Evolutionary conservation across 345 rosid genomes (phyloP), one percentile per base, ranked within the genome.

Genomic region (Citrus reticulata): DNA sequence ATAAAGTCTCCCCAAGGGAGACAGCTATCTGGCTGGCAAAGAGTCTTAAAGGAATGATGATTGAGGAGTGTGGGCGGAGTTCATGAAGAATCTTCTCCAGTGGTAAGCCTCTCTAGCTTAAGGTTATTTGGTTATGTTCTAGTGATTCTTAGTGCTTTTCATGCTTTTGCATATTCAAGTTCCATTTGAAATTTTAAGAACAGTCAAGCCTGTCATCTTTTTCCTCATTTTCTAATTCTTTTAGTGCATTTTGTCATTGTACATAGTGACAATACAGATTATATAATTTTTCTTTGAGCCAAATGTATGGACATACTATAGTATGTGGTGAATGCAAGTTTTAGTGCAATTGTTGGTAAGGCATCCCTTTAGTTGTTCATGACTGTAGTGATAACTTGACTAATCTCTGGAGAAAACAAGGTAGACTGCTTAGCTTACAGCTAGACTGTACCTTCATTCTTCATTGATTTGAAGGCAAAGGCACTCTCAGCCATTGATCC

Each of bases 21-120:
- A 96, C 99, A 2, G 99, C 99, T 7, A 96, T 96, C 81, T 96
- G 99, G 98, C 84, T 96, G 37, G 98, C 99, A 1, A 96, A 86
- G 86, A 94, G 98, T 84, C 88, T 96, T 9, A 93, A 94, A 86
- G 99, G 97, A 75, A 93, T 96, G 98, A 93, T 90, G 98, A 88
- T 87, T 0, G 97, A 93, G 46, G 99, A 96, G 74, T 70, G 82
- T n/a, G 86, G 83, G 25, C 83, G 92, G 81, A 88, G 78, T 79
- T 87, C 83, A 39, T 92, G 86, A 90, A 65, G 58, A 22, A 32
- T 71, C 73, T 57, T 59, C 20, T 78, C 62, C 27, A 32, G 61
- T 51, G 84, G 90, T 84, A 75, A 82, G 91, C 78, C 40, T 68
- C 68, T 68, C 49, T 32, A 27, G 17, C n/a, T 63, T 37, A 24